Conservation (phyloP, 345 rosid species). For the Diplotaxis tenuifolia region DNA sequence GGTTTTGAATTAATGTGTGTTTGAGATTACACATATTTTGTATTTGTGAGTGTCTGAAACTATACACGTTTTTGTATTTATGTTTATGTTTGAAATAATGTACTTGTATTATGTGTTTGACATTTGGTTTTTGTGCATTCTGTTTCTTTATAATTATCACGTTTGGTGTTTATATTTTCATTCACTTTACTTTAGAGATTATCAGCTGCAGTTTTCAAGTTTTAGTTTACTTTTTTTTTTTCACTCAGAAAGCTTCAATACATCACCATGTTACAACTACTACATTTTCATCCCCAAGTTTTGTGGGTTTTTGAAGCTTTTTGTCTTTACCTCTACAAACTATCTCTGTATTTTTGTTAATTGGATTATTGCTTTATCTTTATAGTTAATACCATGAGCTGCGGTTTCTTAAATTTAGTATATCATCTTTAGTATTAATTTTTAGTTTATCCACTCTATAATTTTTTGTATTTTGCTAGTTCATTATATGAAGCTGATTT, state of each 20-base stretch:
- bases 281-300: no score
- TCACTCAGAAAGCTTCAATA: no score
- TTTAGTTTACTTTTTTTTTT: neutral
- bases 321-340: neutral
- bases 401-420: no score
- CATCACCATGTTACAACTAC: no score
- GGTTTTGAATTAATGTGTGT: neutral
- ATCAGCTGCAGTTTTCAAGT: neutral
- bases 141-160: neutral
- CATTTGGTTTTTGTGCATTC: neutral
- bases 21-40: neutral
- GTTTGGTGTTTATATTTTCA: neutral
- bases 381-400: no score
- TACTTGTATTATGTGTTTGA: neutral
- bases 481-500: no score
- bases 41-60: neutral
- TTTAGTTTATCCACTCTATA: no score
- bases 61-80: neutral
- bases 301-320: neutral
- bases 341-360: neutral
- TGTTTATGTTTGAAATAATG: neutral
- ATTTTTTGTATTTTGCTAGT: neutral
- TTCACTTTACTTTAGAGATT: neutral
- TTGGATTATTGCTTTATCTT: neutral
- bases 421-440: no score